Percentiles rank a stretch among this genome's conserved stretches.
phyloP scores from a whole-genome alignment of 805 yeast species.

The Lipomyces yamadae region DNA sequence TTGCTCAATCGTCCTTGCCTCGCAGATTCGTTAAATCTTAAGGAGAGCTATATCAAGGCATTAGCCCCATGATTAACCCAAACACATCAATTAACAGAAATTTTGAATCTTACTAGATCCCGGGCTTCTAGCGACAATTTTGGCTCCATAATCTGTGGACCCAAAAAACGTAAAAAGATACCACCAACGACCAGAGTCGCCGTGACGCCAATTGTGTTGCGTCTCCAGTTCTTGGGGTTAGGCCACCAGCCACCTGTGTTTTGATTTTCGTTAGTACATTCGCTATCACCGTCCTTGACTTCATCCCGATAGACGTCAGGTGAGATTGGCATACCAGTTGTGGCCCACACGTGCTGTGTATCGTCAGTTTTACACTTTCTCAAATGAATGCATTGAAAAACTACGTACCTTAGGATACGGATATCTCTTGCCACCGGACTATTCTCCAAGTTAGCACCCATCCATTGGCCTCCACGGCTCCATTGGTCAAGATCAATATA shows the following conservation, averaged over 20 bases:
- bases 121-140: not conserved
- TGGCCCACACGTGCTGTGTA: conserved; percentile 40
- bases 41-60: conserved; percentile 15
- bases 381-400: not conserved
- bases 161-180: conserved; percentile 16
- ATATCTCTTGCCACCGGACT: conserved; percentile 41
- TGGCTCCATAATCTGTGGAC: conserved; percentile 24
- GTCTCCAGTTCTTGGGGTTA: conserved; percentile 56
- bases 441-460: not conserved
- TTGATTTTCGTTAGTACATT: conserved; percentile 47
- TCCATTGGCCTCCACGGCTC: not conserved
- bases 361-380: not conserved
- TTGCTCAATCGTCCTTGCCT: conserved; percentile 19
- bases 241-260: conserved; percentile 61
- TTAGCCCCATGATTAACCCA: not conserved
- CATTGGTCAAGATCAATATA: not conserved
- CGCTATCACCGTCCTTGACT: conserved; percentile 17
- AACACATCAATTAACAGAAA: not conserved
- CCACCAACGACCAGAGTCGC: conserved; percentile 40
- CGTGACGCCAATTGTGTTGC: conserved; percentile 51
- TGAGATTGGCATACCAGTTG: conserved; percentile 29
- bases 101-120: conserved; percentile 14
- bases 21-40: conserved; percentile 20
- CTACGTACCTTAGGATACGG: conserved; percentile 41
- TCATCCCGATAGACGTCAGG: not conserved